Evolutionary conservation across 306 rosid genomes (phyloP), one percentile per base, ranked within the genome.

Genomic region (Argentina anserina): DNA sequence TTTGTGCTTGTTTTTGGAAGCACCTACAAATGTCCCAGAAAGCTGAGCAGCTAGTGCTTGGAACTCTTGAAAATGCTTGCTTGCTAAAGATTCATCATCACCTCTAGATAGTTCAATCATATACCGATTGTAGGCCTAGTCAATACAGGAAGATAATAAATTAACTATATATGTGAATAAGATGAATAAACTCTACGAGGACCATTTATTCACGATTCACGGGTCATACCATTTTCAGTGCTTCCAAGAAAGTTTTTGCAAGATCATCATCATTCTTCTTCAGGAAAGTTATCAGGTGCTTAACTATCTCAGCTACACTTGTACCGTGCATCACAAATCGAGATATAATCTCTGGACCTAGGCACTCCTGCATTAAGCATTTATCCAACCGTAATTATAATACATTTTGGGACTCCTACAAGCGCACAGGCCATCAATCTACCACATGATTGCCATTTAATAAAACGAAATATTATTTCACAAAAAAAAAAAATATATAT

Each of bases 331-430:
- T 86, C 61, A 86, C 88, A 75, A 81, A 89, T 80, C 86, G 92
- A 73, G 97, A 94, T 77, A 91, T 80, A 72, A 94, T 88, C 78
- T 86, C 96, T 18, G 97, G 81, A 79, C 91, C 96, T 74, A 91
- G 97, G 81, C 82, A 90, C 46, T 86, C 97, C 98, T 91, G 89
- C 89, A 86, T 58, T 50, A 59, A 61, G 53, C 47, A 78, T 50
- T 55, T 9, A 55, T n/a, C 47, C 12, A 53, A 49, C 23, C 61
- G 25, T 52, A 7, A 65, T 33, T 41, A 37, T 18, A 47, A 12
- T 31, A 65, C 29, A 28, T 55, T 37, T 23, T 13, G 23, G 29
- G 11, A 34, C 31, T 33, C 20, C 3, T 21, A 23, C 25, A 39
- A 71, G 14, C 41, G 63, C 42, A 53, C 39, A 53, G 36, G 25